A percentile compares a stretch with the other conserved stretches of the same genome.
phyloP scores from a whole-genome alignment of 1,139 yeast species.

The Dujonia santamariae region DNA sequence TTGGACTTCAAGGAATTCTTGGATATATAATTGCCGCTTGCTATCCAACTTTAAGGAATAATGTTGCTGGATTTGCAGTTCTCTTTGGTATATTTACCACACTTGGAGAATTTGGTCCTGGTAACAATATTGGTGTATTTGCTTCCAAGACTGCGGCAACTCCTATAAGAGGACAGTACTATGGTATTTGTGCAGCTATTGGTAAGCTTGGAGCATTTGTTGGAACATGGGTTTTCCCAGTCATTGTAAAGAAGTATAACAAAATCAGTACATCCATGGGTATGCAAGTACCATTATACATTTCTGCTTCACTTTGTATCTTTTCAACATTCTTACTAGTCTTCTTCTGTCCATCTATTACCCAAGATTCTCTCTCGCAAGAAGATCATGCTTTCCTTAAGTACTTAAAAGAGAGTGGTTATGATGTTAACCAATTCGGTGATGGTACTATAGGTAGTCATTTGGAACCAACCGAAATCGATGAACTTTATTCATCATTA shows the following conservation, averaged over 20 bases:
- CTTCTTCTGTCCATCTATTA: slow-evolving; percentile 74
- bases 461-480: too few relatives aligned
- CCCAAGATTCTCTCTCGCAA: slow-evolving; percentile 74
- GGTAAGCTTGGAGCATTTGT: slow-evolving; percentile 93
- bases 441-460: slow-evolving; percentile 22
- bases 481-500: too few relatives aligned
- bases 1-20: slow-evolving; percentile 66
- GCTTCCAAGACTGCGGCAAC: slow-evolving; percentile 88
- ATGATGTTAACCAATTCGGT: slow-evolving; percentile 52
- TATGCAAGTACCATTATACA: slow-evolving; percentile 74
- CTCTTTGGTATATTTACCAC: slow-evolving; percentile 84
- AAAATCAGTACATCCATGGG: slow-evolving; percentile 40
- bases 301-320: slow-evolving; percentile 72
- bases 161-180: slow-evolving; percentile 85
- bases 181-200: slow-evolving; percentile 86
- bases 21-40: slow-evolving; percentile 87
- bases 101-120: slow-evolving; percentile 92
- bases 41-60: slow-evolving; percentile 51
- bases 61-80: slow-evolving; percentile 77
- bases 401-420: slow-evolving; percentile 59
- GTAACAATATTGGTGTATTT: slow-evolving; percentile 84
- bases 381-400: slow-evolving; percentile 72
- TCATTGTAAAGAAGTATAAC: slow-evolving; percentile 42
- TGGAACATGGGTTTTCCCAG: slow-evolving; percentile 86
- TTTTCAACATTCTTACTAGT: slow-evolving; percentile 67